Evolutionary conservation across 2,329 filamentous ascomycete species (phyloP).

Genomic region (Madurella fahalii): DNA sequence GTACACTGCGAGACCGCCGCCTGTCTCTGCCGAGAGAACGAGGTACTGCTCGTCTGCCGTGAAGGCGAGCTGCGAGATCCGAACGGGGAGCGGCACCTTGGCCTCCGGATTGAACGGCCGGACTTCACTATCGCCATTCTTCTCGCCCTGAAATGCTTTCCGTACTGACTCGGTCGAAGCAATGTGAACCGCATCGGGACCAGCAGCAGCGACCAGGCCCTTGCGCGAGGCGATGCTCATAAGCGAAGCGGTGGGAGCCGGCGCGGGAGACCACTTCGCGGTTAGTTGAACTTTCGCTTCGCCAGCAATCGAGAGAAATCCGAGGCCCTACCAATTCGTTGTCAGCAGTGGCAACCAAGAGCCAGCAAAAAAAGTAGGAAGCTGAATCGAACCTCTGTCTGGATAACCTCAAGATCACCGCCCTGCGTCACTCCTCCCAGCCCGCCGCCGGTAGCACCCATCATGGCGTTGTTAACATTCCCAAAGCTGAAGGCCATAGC

Average conservation of each 20-base stretch:
- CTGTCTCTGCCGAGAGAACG: slow-evolving; percentile 74
- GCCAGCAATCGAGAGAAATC: slow-evolving; percentile 74
- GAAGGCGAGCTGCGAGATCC: slow-evolving; percentile 85
- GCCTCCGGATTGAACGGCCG: slow-evolving; percentile 70
- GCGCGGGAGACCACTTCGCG: slow-evolving; percentile 70
- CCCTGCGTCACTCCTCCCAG: slow-evolving; percentile 45
- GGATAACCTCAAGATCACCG: slow-evolving; percentile 69
- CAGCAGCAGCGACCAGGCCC: slow-evolving; percentile 81
- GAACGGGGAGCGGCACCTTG: slow-evolving; percentile 66
- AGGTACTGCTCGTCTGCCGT: slow-evolving; percentile 84
- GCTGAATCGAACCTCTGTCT: slow-evolving; percentile 65
- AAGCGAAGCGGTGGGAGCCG: slow-evolving; percentile 74
- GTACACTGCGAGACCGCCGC: slow-evolving; percentile 80
- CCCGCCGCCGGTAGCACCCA: slow-evolving; percentile 37
- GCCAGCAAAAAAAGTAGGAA: not conserved
- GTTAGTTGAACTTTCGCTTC: slow-evolving; percentile 81
- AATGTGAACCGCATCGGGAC: slow-evolving; percentile 73
- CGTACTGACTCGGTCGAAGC: slow-evolving; percentile 74
- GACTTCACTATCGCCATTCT: slow-evolving; percentile 59
- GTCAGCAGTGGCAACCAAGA: slow-evolving; percentile 17
- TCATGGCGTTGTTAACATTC: slow-evolving; percentile 39
- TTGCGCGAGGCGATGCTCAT: slow-evolving; percentile 75
- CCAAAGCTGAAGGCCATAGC: slow-evolving; percentile 64
- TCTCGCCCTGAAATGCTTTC: slow-evolving; percentile 63
- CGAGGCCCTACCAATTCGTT: slow-evolving; percentile 54